Conservation (phyloP, 331 rosid genomes). For the Malus hybrid region DNA sequence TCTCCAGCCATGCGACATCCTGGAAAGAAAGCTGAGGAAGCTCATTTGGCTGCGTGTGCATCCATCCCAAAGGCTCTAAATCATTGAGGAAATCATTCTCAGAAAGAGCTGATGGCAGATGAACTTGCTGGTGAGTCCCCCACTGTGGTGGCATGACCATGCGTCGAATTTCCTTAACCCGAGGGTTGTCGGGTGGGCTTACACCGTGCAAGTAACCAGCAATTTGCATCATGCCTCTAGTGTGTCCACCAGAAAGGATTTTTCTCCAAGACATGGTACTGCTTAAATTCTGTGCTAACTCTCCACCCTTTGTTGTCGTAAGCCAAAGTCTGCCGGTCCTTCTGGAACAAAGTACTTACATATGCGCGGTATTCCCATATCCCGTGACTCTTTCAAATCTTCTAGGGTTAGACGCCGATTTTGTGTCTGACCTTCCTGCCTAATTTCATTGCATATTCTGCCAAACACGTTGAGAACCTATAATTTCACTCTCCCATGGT, state of each 20-base stretch:
- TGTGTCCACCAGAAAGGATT: conserved; percentile 99
- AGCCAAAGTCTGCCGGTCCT: conserved; percentile 90
- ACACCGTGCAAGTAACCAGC: conserved; percentile 90
- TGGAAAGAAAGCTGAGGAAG: conserved; percentile 98
- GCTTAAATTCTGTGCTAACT: conserved; percentile 96
- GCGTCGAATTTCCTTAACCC: conserved; percentile 92
- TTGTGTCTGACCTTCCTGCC: conserved; percentile 98
- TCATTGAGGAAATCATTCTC: conserved; percentile 94
- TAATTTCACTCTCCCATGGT: conserved; percentile 98
- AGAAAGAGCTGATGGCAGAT: conserved; percentile 86
- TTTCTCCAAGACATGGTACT: conserved; percentile 90
- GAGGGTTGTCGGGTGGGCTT: conserved; percentile 98
- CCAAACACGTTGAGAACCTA: conserved; percentile 98
- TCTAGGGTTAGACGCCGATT: conserved; percentile 94
- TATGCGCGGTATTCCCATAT: conserved; percentile 91
- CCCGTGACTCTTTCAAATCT: conserved; percentile 98
- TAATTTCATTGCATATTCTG: conserved; percentile 85
- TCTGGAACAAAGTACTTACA: conserved; percentile 78
- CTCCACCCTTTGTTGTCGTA: conserved; percentile 99
- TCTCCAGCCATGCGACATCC: conserved; percentile 91
- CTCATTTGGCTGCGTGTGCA: conserved; percentile 98
- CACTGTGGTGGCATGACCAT: conserved; percentile 93
- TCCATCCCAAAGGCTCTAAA: conserved; percentile 98
- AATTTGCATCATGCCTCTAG: conserved; percentile 95
- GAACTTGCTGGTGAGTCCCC: conserved; percentile 97